phyloP scores from a whole-genome alignment of 805 yeast genomes.

The Candida coleopterorum region DNA sequence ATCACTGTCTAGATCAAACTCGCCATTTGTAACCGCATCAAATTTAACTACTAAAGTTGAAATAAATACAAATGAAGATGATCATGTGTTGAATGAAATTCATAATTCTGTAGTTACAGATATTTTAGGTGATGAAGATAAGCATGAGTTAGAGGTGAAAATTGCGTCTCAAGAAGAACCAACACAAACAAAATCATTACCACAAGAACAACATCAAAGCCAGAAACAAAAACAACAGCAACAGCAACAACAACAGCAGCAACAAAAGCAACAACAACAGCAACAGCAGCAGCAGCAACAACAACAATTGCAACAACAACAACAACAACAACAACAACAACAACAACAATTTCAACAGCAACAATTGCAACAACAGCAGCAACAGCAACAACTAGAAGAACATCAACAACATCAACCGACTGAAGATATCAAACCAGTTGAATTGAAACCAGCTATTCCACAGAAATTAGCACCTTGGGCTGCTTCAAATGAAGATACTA shows the following conservation, averaged over 20 bases:
- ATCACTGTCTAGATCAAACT: conserved; percentile 31
- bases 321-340: not conserved
- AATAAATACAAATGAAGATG: conserved; percentile 15
- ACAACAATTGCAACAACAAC: not conserved
- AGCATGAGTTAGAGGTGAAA: too few species aligned
- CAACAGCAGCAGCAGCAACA: too few species aligned
- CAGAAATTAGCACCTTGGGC: conserved; percentile 54
- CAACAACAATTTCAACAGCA: not conserved
- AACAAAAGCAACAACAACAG: too few species aligned
- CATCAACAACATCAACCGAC: too few species aligned
- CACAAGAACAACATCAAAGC: too few species aligned
- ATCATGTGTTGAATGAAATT: conserved; percentile 31
- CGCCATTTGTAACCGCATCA: conserved; percentile 30
- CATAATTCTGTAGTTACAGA: conserved; percentile 39
- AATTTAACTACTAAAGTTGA: conserved; percentile 4
- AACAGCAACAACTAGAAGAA: not conserved
- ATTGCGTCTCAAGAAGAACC: too few species aligned
- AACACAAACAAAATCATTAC: too few species aligned
- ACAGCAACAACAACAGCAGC: too few species aligned
- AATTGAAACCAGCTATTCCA: conserved; percentile 10
- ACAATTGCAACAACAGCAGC: conserved; percentile 7
- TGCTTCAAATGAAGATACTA: conserved; percentile 14
- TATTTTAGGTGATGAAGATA: conserved; percentile 30
- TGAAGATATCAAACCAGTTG: conserved; percentile 3
- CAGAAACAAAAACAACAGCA: too few species aligned